Evolutionary conservation across 495 filamentous ascomycete genomes (phyloP).

Genomic region (Hyaloscypha variabilis): DNA sequence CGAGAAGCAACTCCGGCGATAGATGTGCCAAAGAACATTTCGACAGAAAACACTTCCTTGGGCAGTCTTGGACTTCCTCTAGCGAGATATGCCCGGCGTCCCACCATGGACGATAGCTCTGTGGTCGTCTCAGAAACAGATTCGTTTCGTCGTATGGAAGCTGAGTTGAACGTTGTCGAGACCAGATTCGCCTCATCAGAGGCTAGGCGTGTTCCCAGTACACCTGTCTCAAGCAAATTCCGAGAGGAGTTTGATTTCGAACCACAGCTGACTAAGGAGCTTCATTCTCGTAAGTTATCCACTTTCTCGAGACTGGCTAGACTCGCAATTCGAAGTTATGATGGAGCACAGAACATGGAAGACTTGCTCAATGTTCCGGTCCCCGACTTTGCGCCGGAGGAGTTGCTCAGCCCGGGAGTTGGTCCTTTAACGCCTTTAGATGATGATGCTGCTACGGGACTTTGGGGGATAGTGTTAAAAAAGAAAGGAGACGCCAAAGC

Average conservation of each 20-base stretch:
- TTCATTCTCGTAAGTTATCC: slow-evolving; percentile 15
- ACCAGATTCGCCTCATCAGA: slow-evolving; percentile 18
- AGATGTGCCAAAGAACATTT: neutral
- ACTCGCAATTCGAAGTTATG: slow-evolving; percentile 21
- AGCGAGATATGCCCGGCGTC: slow-evolving; percentile 1
- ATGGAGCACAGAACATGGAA: slow-evolving; percentile 24
- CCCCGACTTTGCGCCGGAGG: slow-evolving; percentile 11
- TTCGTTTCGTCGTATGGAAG: slow-evolving; percentile 26
- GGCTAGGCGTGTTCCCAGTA: slow-evolving; percentile 17
- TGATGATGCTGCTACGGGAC: slow-evolving; percentile 7
- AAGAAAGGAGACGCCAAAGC: slow-evolving; percentile 1
- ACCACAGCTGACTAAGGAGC: neutral
- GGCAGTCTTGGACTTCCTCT: slow-evolving; percentile 10
- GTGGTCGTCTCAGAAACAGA: slow-evolving; percentile 24
- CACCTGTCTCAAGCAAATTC: slow-evolving; percentile 31
- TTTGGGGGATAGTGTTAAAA: slow-evolving; percentile 25
- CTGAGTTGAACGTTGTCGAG: slow-evolving; percentile 23
- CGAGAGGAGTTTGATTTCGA: slow-evolving; percentile 29
- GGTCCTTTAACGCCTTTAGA: neutral
- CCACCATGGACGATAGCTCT: slow-evolving; percentile 19
- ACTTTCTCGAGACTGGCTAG: slow-evolving; percentile 25
- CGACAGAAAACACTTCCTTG: neutral
- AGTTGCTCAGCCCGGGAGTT: neutral
- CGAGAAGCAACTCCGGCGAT: neutral
- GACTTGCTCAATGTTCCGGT: slow-evolving; percentile 20